phyloP scores from a whole-genome alignment of 805 yeast species.

The Ogataea philodendri region DNA sequence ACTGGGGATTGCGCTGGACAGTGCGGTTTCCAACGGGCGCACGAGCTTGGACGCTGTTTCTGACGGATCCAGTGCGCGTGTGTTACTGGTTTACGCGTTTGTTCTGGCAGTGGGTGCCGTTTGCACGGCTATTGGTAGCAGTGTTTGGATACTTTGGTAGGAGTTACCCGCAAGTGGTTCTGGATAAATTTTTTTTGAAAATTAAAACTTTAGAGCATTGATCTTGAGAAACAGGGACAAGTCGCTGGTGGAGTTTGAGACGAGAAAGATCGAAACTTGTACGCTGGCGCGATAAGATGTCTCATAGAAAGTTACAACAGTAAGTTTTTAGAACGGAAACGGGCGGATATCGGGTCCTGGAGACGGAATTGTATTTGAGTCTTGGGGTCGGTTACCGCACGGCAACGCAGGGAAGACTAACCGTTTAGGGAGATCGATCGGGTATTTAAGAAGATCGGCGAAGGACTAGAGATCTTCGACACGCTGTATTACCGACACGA shows the following conservation, averaged over 20 bases:
- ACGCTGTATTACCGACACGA: conserved; percentile 54
- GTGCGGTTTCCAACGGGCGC: conserved; percentile 3
- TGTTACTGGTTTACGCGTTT: conserved; percentile 6
- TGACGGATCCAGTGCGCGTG: neutral
- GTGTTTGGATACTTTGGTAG: conserved; percentile 1
- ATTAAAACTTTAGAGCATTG: conserved; percentile 4
- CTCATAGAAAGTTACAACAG: conserved; percentile 41
- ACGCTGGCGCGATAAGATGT: conserved; percentile 24
- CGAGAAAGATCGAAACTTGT: conserved; percentile 5
- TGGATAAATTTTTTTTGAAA: conserved; percentile 10
- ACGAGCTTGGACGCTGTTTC: neutral
- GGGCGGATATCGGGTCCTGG: neutral
- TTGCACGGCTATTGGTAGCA: conserved; percentile 3
- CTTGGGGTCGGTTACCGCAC: conserved; percentile 1
- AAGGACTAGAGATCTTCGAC: conserved; percentile 55
- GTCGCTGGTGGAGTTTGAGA: conserved; percentile 1
- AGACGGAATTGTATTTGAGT: conserved; percentile 2
- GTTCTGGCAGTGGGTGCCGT: conserved; percentile 1
- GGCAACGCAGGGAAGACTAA: conserved; percentile 8
- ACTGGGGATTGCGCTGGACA: neutral
- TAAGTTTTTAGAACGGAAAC: conserved; percentile 12
- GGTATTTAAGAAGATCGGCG: conserved; percentile 57
- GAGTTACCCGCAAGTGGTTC: conserved; percentile 11
- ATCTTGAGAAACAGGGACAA: conserved; percentile 4
- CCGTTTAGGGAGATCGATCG: conserved; percentile 53